Evolutionary conservation across 352 stramenopile species (phyloP).

Genomic region (Globisporangium uncinulatum): DNA sequence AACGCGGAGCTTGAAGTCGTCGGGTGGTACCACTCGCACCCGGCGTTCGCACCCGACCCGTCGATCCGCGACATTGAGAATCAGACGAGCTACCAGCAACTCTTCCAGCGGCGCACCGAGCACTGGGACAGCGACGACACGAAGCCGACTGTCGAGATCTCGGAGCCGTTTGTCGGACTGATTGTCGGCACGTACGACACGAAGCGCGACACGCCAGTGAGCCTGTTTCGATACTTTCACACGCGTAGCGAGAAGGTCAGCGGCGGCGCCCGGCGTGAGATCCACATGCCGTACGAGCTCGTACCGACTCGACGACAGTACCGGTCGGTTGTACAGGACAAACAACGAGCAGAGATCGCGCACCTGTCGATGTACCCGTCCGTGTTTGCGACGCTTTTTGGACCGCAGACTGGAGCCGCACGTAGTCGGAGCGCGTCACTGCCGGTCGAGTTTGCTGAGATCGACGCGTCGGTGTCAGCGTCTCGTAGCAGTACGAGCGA

Average conservation of each 20-base stretch:
- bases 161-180: slow-evolving; percentile 91
- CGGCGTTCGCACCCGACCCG: slow-evolving; percentile 89
- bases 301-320: slow-evolving; percentile 48
- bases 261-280: slow-evolving; percentile 34
- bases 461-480: neutral
- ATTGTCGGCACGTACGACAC: slow-evolving; percentile 94
- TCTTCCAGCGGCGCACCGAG: slow-evolving; percentile 64
- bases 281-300: slow-evolving; percentile 70
- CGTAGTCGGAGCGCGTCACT: neutral
- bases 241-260: slow-evolving; percentile 66
- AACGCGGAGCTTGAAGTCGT: slow-evolving; percentile 88
- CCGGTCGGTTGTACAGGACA: slow-evolving; percentile 36
- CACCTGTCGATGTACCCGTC: slow-evolving; percentile 34
- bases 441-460: slow-evolving; percentile 3
- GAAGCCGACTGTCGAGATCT: slow-evolving; percentile 13
- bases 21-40: slow-evolving; percentile 95
- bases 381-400: slow-evolving; percentile 20
- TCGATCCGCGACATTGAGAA: slow-evolving; percentile 94
- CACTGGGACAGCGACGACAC: slow-evolving; percentile 14
- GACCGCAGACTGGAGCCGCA: neutral
- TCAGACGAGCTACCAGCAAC: slow-evolving; percentile 89
- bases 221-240: slow-evolving; percentile 85
- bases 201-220: slow-evolving; percentile 58
- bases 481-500: slow-evolving; percentile 3
- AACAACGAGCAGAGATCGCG: slow-evolving; percentile 25